These are phyloP conservation scores for Phytopythium oedochilum DNA, from an alignment of 352 stramenopile genomes.

Conservation along the genomic window DNA sequence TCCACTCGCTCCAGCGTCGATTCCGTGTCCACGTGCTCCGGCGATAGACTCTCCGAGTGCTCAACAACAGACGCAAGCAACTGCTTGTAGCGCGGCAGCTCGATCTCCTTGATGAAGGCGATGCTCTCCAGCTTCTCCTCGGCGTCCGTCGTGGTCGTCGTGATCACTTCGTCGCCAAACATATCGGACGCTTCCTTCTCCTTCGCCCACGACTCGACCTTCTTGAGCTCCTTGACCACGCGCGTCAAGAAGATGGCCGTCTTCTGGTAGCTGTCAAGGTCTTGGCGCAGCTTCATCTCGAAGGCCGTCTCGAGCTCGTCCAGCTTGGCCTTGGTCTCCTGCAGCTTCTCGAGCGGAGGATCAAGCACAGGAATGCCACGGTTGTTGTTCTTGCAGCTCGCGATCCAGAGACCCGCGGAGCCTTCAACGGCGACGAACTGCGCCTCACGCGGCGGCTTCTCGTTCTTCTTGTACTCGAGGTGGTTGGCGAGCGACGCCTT, in stretches of 20 bases:
- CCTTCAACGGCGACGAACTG: slow-evolving; percentile 79
- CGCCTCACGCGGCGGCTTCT: slow-evolving; percentile 78
- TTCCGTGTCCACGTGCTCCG: slow-evolving; percentile 64
- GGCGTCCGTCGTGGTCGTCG: slow-evolving; percentile 53
- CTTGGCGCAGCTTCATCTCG: slow-evolving; percentile 67
- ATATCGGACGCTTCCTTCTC: slow-evolving; percentile 70
- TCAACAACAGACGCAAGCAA: slow-evolving; percentile 60
- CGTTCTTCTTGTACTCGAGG: slow-evolving; percentile 86
- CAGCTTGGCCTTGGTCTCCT: slow-evolving; percentile 66
- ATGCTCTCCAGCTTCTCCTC: slow-evolving; percentile 85
- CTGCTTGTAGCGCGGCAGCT: slow-evolving; percentile 82
- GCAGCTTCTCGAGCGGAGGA: slow-evolving; percentile 73
- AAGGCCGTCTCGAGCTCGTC: slow-evolving; percentile 67
- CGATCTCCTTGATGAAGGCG: slow-evolving; percentile 76
- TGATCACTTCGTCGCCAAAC: slow-evolving; percentile 53
- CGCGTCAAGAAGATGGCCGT: slow-evolving; percentile 78
- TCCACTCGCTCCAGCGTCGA: slow-evolving; percentile 70
- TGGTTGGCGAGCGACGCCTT: slow-evolving; percentile 60
- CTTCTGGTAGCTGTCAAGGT: slow-evolving; percentile 80
- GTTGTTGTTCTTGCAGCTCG: slow-evolving; percentile 87
- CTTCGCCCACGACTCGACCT: slow-evolving; percentile 78
- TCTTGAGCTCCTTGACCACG: slow-evolving; percentile 83
- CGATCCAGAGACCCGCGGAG: slow-evolving; percentile 73
- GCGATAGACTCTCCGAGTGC: slow-evolving; percentile 56
- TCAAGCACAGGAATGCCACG: slow-evolving; percentile 62